Base-by-base conservation (phyloP, 768 basidiomycete species). In the Strobilomyces confusus region DNA sequence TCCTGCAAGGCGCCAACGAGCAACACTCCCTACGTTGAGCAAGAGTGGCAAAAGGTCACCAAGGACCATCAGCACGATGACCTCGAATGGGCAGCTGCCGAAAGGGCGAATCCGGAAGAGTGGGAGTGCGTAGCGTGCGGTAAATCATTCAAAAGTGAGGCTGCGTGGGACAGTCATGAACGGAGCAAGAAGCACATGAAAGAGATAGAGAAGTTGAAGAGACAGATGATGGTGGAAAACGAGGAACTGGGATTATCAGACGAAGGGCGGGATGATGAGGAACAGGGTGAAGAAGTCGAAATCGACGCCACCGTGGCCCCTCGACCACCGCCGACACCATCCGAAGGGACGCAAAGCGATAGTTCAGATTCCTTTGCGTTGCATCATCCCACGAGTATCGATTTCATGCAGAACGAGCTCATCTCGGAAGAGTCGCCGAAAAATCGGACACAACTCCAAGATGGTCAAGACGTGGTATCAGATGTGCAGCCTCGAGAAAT, bases 91-190 rank as follows among this genome's bases (percentile, higher is more conserved):
- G 84, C 83, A 4, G 77, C 77, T 9, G 87, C 79, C 2, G 88
- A 87, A 65, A 84, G 82, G 7, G 82, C 81, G 26, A 80, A 86
- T 53, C 71, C 79, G 5, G 89, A 92, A 61, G 89, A 89, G 64
- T 93, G 88, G 86, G 94, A 95, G 67, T 99, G 97, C 63, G 86
- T 98, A n/a, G 95, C 86, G 9, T 99, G 97, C 63, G 77, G 80
- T 26, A 98, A 97, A 74, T 77, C 80, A 1, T 98, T 98, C 66
- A 75, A 86, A 63, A 93, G 87, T 58, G 94, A 98, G 61, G 90
- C 92, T 0, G 91, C 93, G 5, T 99, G 95, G 95, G 78, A 86
- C 60, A 98, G 93, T 67, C 97, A 98, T 58, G 97, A 98, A 69
- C 77, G 94, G 58, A 97, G 94, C 69, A 89, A 89, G 72, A 97